A percentile compares a stretch with the other conserved stretches of the same genome.
These are phyloP conservation scores for Botrytis aclada DNA, from an alignment of 2,329 filamentous ascomycete genomes.

Conservation along the genomic window DNA sequence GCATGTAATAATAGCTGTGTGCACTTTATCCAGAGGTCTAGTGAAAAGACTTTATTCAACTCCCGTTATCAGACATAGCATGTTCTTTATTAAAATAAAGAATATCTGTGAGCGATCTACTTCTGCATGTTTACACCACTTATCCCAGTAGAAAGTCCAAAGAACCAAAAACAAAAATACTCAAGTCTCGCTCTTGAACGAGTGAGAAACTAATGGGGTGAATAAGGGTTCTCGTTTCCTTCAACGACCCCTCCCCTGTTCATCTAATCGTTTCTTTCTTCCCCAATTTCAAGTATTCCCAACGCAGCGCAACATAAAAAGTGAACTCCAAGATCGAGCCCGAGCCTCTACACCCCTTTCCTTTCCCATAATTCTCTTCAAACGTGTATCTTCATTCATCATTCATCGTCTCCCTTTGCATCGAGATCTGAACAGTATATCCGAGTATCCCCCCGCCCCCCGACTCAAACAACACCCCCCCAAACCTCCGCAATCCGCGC, in stretches of 20 bases:
- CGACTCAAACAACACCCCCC: slow-evolving; percentile 45
- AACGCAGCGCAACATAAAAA: not conserved
- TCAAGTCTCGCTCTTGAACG: not conserved
- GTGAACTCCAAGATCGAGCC: not conserved
- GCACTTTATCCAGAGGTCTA: not conserved
- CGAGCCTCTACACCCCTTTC: not conserved
- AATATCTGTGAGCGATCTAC: not conserved
- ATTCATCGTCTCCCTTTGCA: not conserved
- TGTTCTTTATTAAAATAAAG: not conserved
- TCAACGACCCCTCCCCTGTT: not conserved
- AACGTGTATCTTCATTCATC: not conserved
- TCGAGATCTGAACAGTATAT: not conserved
- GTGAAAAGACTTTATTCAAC: not conserved
- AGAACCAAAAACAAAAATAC: not conserved
- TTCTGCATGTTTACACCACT: not conserved
- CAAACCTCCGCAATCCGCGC: slow-evolving; percentile 70
- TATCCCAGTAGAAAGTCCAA: not conserved
- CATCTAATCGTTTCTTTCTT: not conserved
- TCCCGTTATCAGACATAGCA: not conserved
- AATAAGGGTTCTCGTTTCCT: not conserved
- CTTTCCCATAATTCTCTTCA: not conserved
- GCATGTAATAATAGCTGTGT: not conserved
- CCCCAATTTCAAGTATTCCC: not conserved
- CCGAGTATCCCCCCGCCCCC: too few species aligned
- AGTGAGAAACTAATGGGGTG: not conserved